Base-by-base conservation (phyloP, 2,329 filamentous ascomycete genomes). In the Aspergillus fijiensis region DNA sequence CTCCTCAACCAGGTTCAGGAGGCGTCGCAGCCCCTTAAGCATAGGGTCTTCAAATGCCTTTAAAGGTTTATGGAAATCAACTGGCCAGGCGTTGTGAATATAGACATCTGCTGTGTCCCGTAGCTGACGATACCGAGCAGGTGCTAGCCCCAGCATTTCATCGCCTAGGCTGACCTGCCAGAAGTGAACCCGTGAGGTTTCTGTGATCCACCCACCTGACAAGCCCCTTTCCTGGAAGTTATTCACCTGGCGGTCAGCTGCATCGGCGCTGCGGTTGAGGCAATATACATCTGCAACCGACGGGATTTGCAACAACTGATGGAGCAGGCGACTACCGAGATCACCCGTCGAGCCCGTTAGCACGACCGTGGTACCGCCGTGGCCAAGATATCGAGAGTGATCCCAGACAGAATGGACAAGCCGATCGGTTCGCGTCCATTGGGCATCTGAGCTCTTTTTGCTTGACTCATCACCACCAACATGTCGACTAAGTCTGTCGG, bases 271-370 rank as follows among this genome's bases (percentile, higher is more conserved):
- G 2, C 57, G 57, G 49, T 59, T 55, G 21, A 59, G 51, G 21
- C 57, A 59, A 21, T 60, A 60, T 27, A 60, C n/a, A 1, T 60
- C 16, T 29, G 55, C 23, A 9, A 58, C 27, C 2, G 35, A 19
- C 14, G 42, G 25, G 5, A 45, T 21, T 2, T 27, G 21, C 25
- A 60, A 23, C 11, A 60, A 33, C 3, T 47, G 21, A 16, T 49
- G n/a, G 16, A 60, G 50, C 2, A 60, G 51, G 12, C 49, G 57
- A 12, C 42, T 53, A 3, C 59, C 59, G 4, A 60, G 23, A 2
- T 45, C 23, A 1, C 59, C 59, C 29, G 59, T 60, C 2, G 59
- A 60, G 10, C 59, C 59, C 0, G 59, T 60, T 2, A 60, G 49
- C 29, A 55, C 16, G 6, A 58, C 51, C 2, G 51, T 57, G 2